Conservation (phyloP, 768 basidiomycete species). For the Lyophyllum semitale region DNA sequence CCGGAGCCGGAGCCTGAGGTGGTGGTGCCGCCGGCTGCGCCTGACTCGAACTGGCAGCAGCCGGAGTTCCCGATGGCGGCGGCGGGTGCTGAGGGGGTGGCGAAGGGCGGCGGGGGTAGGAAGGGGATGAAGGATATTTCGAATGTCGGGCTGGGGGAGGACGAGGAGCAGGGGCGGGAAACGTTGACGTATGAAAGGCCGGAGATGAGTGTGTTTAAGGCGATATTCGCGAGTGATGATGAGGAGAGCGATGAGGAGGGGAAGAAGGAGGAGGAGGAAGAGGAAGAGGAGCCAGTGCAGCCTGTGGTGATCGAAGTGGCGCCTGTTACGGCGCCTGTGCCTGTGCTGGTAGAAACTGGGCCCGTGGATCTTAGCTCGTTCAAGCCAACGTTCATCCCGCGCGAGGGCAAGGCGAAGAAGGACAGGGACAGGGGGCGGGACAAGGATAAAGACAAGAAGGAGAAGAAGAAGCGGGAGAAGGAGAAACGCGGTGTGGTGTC, state of each 20-base stretch:
- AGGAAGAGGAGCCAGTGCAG: constrained; percentile 22
- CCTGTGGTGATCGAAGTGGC: constrained; percentile 6
- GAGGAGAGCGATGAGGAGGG: constrained; percentile 82
- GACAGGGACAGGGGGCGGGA: constrained; percentile 45
- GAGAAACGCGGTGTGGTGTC: constrained; percentile 54
- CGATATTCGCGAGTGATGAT: constrained; percentile 95
- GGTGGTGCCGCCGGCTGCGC: constrained; percentile 29
- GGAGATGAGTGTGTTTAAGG: constrained; percentile 92
- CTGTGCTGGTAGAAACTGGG: constrained; percentile 9
- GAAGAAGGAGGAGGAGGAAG: constrained; percentile 27
- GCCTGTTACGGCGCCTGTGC: constrained; percentile 11
- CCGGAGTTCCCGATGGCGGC: constrained; percentile 11
- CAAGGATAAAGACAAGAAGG: constrained; percentile 46
- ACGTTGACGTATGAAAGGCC: constrained; percentile 89
- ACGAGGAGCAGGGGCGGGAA: constrained; percentile 86
- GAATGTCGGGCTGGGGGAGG: constrained; percentile 90
- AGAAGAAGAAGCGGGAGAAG: constrained; percentile 49
- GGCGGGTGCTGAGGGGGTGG: constrained; percentile 9
- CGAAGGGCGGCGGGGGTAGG: constrained; percentile 12
- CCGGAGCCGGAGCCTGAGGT: constrained; percentile 51
- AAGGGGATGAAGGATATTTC: constrained; percentile 59
- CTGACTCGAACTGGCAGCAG: constrained; percentile 20
- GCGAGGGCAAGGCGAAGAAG: constrained; percentile 50
- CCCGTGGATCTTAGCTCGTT: constrained; percentile 68
- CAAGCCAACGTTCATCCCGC: constrained; percentile 85